These are phyloP conservation scores for Stachybotrys chartarum DNA, from an alignment of 2,329 filamentous ascomycete genomes.

Conservation along the genomic window DNA sequence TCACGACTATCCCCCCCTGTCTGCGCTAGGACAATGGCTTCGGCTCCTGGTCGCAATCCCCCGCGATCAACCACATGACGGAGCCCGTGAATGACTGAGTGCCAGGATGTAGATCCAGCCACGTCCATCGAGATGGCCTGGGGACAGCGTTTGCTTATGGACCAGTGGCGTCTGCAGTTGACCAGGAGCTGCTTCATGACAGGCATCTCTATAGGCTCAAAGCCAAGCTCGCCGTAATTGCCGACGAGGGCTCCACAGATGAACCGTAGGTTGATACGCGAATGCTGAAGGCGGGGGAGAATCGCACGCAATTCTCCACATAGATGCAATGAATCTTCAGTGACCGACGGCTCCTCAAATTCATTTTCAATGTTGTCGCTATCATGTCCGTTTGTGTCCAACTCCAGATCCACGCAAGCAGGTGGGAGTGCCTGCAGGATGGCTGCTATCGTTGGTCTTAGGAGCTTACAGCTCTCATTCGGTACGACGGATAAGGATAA, in stretches of 20 bases:
- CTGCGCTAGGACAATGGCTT: background rate
- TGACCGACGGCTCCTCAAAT: background rate
- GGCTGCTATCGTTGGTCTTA: background rate
- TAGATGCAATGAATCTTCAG: background rate
- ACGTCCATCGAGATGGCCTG: background rate
- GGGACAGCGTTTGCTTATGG: background rate
- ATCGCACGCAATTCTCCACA: background rate
- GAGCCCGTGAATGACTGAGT: background rate
- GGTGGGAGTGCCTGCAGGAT: background rate
- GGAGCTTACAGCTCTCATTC: background rate
- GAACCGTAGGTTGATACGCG: background rate
- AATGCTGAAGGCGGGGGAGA: background rate
- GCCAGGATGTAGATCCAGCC: background rate
- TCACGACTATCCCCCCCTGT: background rate
- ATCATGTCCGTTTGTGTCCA: background rate
- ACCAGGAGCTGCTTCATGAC: background rate
- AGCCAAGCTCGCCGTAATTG: background rate
- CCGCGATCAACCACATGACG: background rate
- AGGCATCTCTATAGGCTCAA: background rate
- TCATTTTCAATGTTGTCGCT: background rate
- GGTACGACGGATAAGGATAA: background rate
- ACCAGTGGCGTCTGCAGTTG: background rate
- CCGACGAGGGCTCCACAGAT: background rate
- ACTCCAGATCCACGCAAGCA: background rate
- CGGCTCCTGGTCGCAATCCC: background rate